Conservation (phyloP, 257 asterid species). For the Nemophila menziesii region DNA sequence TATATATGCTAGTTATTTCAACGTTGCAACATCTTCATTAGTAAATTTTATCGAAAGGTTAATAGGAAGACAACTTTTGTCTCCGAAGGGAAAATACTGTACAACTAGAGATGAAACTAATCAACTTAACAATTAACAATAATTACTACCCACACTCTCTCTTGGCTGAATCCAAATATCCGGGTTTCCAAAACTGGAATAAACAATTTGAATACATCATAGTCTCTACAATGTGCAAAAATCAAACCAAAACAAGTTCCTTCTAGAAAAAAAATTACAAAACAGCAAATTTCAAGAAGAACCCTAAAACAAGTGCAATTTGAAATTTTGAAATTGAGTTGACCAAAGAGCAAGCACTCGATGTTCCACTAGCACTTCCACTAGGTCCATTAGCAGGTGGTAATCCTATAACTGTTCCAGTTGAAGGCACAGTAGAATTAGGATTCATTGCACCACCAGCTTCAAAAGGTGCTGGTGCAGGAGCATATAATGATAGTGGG, state of each 20-base stretch:
- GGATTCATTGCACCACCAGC: constrained; percentile 48
- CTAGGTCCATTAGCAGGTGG: constrained; percentile 74
- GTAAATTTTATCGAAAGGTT: no score
- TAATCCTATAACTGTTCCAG: constrained; percentile 37
- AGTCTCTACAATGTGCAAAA: constrained; percentile 2
- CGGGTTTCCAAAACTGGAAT: not conserved
- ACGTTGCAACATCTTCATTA: no score
- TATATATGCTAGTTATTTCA: no score
- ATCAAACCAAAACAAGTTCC: not conserved
- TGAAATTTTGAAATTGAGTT: constrained; percentile 28
- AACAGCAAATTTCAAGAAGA: constrained; percentile 15
- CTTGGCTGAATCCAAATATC: not conserved
- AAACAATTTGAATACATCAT: not conserved
- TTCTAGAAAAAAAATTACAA: not conserved
- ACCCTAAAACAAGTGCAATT: constrained; percentile 21
- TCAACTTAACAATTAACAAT: no score
- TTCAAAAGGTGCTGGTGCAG: constrained; percentile 80
- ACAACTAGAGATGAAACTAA: no score
- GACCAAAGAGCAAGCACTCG: constrained; percentile 34
- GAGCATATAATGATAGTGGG: constrained; percentile 44
- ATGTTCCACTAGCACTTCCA: constrained; percentile 39
- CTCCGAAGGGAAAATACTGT: no score
- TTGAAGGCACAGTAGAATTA: constrained; percentile 40
- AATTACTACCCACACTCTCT: no score
- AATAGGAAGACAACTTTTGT: no score